phyloP scores from a whole-genome alignment of 2,329 filamentous ascomycete species.

The Pseudogymnoascus sp. region DNA sequence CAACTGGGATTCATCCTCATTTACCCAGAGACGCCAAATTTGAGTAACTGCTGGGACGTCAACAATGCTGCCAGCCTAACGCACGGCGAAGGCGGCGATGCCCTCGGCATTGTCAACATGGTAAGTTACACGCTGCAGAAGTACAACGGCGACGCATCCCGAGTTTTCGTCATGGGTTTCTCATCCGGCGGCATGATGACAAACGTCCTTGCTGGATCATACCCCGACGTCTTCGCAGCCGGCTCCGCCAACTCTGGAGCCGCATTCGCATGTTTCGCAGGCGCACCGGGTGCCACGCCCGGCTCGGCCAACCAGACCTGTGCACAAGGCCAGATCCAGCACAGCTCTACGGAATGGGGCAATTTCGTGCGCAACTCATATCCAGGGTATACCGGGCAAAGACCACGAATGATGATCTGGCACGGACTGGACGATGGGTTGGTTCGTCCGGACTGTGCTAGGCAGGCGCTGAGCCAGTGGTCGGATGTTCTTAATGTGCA shows the following conservation, averaged over 20 bases:
- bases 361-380: constrained; percentile 33
- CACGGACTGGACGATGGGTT: constrained; percentile 29
- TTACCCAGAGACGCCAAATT: constrained; percentile 44
- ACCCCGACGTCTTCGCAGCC: constrained; percentile 37
- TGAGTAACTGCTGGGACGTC: constrained; percentile 50
- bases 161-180: constrained; percentile 41
- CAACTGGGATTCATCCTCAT: constrained; percentile 49
- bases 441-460: constrained; percentile 31
- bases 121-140: constrained; percentile 40
- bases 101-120: constrained; percentile 47
- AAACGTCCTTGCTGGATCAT: constrained; percentile 36
- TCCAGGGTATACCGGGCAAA: constrained; percentile 27
- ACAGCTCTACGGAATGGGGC: constrained; percentile 37
- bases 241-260: constrained; percentile 33
- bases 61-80: constrained; percentile 40
- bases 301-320: constrained; percentile 45
- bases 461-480: constrained; percentile 37
- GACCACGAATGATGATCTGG: constrained; percentile 32
- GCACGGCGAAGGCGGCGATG: constrained; percentile 47
- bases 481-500: constrained; percentile 35
- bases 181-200: constrained; percentile 37
- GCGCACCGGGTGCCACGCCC: constrained; percentile 32
- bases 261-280: constrained; percentile 29
- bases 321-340: constrained; percentile 25
- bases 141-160: constrained; percentile 40